Base-by-base conservation (phyloP, 495 filamentous ascomycete species). In the Aspergillus bertholletiae region DNA sequence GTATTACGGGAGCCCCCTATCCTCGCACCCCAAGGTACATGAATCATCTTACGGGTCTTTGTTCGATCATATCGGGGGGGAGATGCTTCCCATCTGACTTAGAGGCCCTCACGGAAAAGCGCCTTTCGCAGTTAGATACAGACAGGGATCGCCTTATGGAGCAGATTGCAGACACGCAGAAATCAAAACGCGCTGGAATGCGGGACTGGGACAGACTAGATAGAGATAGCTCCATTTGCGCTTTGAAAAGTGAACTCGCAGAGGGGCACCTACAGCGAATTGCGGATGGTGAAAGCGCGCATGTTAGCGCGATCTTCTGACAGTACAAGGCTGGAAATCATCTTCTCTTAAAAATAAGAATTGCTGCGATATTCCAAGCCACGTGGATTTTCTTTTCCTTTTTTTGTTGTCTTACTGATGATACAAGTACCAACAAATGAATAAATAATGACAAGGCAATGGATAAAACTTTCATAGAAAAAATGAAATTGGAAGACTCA, bases 141-240 rank as follows among this genome's bases (percentile, higher is more conserved):
- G 84, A 86, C 40, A 73, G 76, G 28, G 74, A 78, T 48, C 80
- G 74, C 57, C 55, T 88, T 46, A 58, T 82, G 2, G 77, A 82
- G 37, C 65, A 76, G 23, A 77, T 84, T 44, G 70, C 74, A n/a
- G 79, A 80, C 55, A 82, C 77, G 55, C 80, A 87, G 55, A 67
- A 62, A 44, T 62, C 66, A 46, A 84, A 82, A 57, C 68, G 83
- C 54, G 61, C 68, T 45, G 73, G 65, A 0, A 46, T 85, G 27
- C 72, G 75, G 47, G 82, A 87, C 32, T 88, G 85, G 85, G 82
- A 83, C 37, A 71, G 67, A 41, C 53, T 81, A 53, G 78, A 84
- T 55, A 66, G 81, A 22, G 85, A 88, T 64, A 81, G 75, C 44
- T 78, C 78, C 15, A 80, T 80, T 40, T 80, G 79, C 27, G 79